phyloP scores from a whole-genome alignment of 768 basidiomycete species.

The Gymnopilus dilepis region DNA sequence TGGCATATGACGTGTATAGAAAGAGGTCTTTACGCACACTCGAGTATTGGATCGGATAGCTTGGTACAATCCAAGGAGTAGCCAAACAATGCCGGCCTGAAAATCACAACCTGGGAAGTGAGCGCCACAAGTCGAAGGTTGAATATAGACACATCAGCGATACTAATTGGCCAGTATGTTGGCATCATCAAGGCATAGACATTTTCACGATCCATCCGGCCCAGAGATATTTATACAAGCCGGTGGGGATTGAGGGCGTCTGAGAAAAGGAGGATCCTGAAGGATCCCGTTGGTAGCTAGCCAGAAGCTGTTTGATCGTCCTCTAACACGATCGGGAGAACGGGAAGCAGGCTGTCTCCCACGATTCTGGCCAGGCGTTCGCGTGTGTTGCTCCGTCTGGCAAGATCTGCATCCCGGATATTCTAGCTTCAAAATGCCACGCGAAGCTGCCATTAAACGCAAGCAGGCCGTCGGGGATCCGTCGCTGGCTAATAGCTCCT shows the following conservation, averaged over 20 bases:
- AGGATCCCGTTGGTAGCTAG: not conserved
- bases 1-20: too few species aligned
- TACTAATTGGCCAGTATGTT: too few species aligned
- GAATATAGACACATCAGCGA: too few species aligned
- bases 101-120: too few species aligned
- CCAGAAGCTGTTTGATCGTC: not conserved
- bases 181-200: not conserved
- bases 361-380: too few species aligned
- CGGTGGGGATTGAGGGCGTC: not conserved
- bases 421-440: not conserved
- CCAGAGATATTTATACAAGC: not conserved
- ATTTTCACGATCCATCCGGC: not conserved
- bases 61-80: too few species aligned
- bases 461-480: not conserved
- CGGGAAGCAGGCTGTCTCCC: too few species aligned
- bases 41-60: too few species aligned
- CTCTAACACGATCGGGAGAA: slow-evolving; percentile 4
- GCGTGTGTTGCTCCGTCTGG: not conserved
- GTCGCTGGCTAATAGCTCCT: not conserved
- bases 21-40: too few species aligned
- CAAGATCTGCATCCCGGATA: not conserved
- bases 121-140: too few species aligned
- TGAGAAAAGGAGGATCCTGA: not conserved
- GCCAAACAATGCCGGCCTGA: too few species aligned
- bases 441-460: not conserved